Conservation (phyloP, 108 stramenopile genomes). For the Pseudonitzschia pungens region DNA sequence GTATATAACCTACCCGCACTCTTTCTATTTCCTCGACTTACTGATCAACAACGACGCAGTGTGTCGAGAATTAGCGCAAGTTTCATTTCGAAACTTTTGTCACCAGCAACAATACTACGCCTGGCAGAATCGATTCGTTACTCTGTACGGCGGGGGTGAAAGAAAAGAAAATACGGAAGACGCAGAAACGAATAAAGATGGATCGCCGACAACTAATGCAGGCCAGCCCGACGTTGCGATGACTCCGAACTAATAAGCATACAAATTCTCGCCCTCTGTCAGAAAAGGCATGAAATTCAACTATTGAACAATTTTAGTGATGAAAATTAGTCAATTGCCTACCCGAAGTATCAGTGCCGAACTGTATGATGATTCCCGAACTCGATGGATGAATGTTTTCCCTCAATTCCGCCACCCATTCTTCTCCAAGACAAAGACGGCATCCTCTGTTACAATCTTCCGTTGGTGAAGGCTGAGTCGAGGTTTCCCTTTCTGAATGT, state of each 20-base stretch:
- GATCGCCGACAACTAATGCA: background rate
- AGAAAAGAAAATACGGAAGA: slow-evolving; percentile 11
- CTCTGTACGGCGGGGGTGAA: slow-evolving; percentile 64
- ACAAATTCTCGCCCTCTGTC: background rate
- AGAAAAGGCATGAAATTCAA: background rate
- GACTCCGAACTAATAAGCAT: background rate
- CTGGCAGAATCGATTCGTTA: slow-evolving; percentile 77
- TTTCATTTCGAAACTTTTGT: slow-evolving; percentile 80
- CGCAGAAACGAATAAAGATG: slow-evolving; percentile 7
- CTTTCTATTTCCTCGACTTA: slow-evolving; percentile 81
- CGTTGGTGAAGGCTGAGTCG: slow-evolving; percentile 44
- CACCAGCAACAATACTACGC: slow-evolving; percentile 85
- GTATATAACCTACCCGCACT: slow-evolving; percentile 77
- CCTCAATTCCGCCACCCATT: background rate
- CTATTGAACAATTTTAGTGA: background rate
- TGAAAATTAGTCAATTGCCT: background rate
- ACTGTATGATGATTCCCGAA: background rate
- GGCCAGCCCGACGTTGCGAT: slow-evolving; percentile 6
- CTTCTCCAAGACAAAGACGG: slow-evolving; percentile 66
- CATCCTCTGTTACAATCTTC: slow-evolving; percentile 50
- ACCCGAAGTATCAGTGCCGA: background rate
- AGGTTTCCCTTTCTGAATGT: slow-evolving; percentile 64
- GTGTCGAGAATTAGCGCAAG: slow-evolving; percentile 66
- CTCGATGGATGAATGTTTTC: background rate
- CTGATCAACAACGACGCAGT: slow-evolving; percentile 63